phyloP scores from a whole-genome alignment of 768 basidiomycete species.

The Tulasnella sp. region DNA sequence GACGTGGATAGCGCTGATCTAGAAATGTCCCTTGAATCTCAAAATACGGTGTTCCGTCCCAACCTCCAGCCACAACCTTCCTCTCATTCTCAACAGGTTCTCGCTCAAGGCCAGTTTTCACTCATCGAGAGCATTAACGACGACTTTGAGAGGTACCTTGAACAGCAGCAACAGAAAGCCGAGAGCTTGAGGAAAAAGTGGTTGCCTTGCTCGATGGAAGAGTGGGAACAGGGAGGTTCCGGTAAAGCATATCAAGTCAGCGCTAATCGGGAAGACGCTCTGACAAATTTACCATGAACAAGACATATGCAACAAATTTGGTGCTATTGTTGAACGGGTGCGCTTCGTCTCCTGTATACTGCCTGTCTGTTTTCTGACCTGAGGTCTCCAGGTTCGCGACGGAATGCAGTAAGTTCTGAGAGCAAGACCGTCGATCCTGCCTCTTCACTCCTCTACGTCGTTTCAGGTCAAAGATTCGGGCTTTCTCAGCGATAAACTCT shows the following conservation, averaged over 20 bases:
- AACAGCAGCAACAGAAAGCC: conserved; percentile 25
- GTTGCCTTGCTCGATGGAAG: conserved; percentile 20
- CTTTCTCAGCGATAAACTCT: not conserved
- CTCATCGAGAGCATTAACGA: conserved; percentile 29
- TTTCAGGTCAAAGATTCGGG: conserved; percentile 22
- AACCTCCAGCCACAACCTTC: not conserved
- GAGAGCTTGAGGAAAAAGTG: conserved; percentile 17
- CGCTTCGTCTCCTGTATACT: not conserved
- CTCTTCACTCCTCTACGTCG: not conserved
- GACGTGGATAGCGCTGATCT: not conserved
- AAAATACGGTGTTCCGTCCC: not conserved
- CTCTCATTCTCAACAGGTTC: not conserved
- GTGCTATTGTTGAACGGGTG: conserved; percentile 2
- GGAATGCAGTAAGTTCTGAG: conserved; percentile 22
- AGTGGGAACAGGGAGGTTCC: conserved; percentile 27
- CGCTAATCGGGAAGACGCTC: not conserved
- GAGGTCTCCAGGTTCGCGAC: conserved; percentile 10
- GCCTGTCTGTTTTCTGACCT: not conserved
- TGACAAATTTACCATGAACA: not conserved
- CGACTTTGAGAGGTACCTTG: conserved; percentile 23
- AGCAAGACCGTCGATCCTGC: not conserved
- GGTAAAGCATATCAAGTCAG: not conserved
- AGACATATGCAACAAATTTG: conserved; percentile 14
- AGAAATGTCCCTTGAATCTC: not conserved
- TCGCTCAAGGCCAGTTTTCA: not conserved